Conservation (phyloP, 192 early-diverging fungal genomes). For the Chytriomyces sp. region DNA sequence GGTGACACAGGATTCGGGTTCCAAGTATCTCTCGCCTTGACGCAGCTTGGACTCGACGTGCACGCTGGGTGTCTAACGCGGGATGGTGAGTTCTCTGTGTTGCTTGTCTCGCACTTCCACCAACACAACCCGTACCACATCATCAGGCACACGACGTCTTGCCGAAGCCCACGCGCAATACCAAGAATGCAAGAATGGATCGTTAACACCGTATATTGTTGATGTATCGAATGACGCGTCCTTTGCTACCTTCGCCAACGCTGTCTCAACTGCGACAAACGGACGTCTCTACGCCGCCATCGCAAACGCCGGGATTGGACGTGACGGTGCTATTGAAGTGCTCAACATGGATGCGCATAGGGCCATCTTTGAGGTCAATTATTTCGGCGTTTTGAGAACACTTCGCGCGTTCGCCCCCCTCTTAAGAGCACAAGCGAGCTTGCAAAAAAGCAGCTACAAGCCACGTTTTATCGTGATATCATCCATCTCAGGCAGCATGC, state of each 20-base stretch:
- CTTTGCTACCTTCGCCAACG: conserved; percentile 17
- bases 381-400: conserved; percentile 38
- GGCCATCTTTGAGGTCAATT: conserved; percentile 37
- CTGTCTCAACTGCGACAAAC: background rate
- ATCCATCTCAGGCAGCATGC: conserved; percentile 31
- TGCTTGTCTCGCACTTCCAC: background rate
- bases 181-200: no score
- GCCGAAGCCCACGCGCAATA: no score
- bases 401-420: conserved; percentile 36
- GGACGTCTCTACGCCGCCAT: conserved; percentile 34
- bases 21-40: conserved; percentile 18
- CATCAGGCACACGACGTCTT: background rate
- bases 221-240: conserved; percentile 37
- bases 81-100: conserved; percentile 13
- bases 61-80: conserved; percentile 37
- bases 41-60: conserved; percentile 9
- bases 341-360: conserved; percentile 5
- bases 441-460: background rate
- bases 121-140: no score
- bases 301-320: conserved; percentile 41
- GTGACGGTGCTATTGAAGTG: conserved; percentile 20
- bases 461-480: conserved; percentile 42
- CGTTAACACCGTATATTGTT: conserved; percentile 21
- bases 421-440: conserved; percentile 5
- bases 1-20: conserved; percentile 42